Conservation (phyloP, 345 rosid species). For the Eucalyptus guilfoylei region DNA sequence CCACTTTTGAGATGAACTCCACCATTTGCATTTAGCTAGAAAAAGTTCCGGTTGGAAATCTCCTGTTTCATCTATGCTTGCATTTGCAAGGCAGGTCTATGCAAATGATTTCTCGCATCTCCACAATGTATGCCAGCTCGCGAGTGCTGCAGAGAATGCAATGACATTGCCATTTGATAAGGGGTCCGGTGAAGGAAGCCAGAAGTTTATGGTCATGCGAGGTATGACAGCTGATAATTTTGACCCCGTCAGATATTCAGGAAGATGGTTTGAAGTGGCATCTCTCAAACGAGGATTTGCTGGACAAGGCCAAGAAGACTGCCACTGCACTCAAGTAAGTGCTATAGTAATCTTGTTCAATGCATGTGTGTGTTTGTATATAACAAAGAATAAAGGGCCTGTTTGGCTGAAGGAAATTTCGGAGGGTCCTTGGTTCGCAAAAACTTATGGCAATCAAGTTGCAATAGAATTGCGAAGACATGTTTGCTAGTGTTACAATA, state of each 20-base stretch:
- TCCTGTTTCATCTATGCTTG: background rate
- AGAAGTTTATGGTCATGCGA: slow-evolving; percentile 81
- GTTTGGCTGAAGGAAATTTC: background rate
- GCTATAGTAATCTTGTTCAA: background rate
- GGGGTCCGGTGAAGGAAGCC: slow-evolving; percentile 27
- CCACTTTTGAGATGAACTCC: background rate
- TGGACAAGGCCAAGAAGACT: slow-evolving; percentile 96
- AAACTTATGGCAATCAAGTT: background rate
- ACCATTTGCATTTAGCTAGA: background rate
- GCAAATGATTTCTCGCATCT: slow-evolving; percentile 35
- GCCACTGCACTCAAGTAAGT: slow-evolving; percentile 93
- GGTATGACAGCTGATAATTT: slow-evolving; percentile 84
- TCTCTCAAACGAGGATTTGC: slow-evolving; percentile 94
- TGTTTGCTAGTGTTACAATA: background rate
- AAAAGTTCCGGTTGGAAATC: background rate
- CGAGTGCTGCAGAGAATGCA: slow-evolving; percentile 30
- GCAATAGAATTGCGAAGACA: background rate
- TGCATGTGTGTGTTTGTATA: background rate
- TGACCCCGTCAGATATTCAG: slow-evolving; percentile 79
- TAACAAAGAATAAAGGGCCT: background rate
- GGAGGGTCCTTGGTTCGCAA: background rate
- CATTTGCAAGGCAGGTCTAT: slow-evolving; percentile 28
- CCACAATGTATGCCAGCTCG: slow-evolving; percentile 45
- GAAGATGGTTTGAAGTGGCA: slow-evolving; percentile 99
- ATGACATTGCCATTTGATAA: slow-evolving; percentile 49